Conservation (phyloP, 352 stramenopile species). For the Globisporangium cylindrosporum region DNA sequence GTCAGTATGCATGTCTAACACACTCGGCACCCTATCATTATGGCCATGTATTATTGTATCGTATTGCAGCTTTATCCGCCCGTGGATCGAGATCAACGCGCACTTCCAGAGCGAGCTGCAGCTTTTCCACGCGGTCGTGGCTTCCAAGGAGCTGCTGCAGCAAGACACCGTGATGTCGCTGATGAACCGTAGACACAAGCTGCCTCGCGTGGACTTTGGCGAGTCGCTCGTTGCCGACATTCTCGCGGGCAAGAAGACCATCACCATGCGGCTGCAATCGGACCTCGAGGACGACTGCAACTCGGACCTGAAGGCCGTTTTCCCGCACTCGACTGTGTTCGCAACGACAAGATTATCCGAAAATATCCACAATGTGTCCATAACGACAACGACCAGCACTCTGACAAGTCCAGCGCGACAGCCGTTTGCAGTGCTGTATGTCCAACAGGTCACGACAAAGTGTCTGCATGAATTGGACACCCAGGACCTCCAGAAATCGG, state of each 20-base stretch:
- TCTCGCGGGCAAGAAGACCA: slow-evolving; percentile 37
- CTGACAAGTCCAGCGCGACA: slow-evolving; percentile 3
- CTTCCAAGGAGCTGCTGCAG: slow-evolving; percentile 3
- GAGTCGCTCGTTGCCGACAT: slow-evolving; percentile 44
- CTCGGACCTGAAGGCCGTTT: slow-evolving; percentile 49
- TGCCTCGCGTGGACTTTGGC: slow-evolving; percentile 62
- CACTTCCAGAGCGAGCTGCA: slow-evolving; percentile 50
- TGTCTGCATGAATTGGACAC: slow-evolving; percentile 29
- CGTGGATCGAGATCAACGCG: slow-evolving; percentile 70
- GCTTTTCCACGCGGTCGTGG: background rate
- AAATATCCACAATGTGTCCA: background rate
- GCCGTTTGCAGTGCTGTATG: slow-evolving; percentile 47
- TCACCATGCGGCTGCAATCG: slow-evolving; percentile 67
- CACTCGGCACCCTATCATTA: no score
- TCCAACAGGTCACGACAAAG: slow-evolving; percentile 34
- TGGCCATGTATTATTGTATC: background rate
- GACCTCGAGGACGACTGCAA: slow-evolving; percentile 45
- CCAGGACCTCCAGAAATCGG: slow-evolving; percentile 38
- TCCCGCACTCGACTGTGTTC: slow-evolving; percentile 28
- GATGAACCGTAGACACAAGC: background rate
- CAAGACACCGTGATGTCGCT: slow-evolving; percentile 2
- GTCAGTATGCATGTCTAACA: background rate
- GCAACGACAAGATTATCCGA: slow-evolving; percentile 23
- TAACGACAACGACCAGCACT: slow-evolving; percentile 23
- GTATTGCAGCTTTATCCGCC: slow-evolving; percentile 39